Percentiles rank a stretch among this genome's conserved stretches.
phyloP scores from a whole-genome alignment of 2,329 filamentous ascomycete species.

The Penicillium brasilianum region DNA sequence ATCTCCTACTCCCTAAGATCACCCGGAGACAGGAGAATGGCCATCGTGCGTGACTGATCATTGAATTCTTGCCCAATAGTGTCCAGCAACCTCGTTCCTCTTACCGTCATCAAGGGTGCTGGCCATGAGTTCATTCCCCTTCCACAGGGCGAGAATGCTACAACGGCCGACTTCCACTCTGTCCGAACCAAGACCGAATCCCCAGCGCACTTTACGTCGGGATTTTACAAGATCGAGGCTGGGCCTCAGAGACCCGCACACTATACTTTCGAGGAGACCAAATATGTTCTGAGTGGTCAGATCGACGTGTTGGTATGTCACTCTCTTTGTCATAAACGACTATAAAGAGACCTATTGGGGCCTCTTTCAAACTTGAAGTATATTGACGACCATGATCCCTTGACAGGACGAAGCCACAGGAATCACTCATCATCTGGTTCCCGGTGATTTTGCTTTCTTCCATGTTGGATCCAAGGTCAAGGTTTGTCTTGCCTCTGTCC shows the following conservation, averaged over 20 bases:
- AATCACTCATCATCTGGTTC: constrained; percentile 24
- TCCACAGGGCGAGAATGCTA: constrained; percentile 31
- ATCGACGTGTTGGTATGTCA: constrained; percentile 31
- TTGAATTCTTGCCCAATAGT: constrained; percentile 13
- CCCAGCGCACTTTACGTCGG: constrained; percentile 30
- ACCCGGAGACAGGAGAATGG: neutral
- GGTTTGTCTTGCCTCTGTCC: constrained; percentile 14
- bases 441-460: constrained; percentile 27
- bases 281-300: constrained; percentile 34
- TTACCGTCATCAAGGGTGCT: constrained; percentile 33
- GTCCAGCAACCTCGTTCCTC: constrained; percentile 29
- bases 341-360: too few species aligned
- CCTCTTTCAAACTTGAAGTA: neutral
- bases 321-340: neutral
- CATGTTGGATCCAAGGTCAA: constrained; percentile 29
- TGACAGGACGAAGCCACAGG: constrained; percentile 26
- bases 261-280: constrained; percentile 34
- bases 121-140: constrained; percentile 33
- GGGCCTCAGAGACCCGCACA: constrained; percentile 28
- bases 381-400: neutral
- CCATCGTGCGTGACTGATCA: neutral
- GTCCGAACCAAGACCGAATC: constrained; percentile 31
- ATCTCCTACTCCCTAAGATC: neutral
- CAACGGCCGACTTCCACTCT: constrained; percentile 34
- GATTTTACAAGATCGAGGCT: constrained; percentile 34